phyloP scores from a whole-genome alignment of 2,329 filamentous ascomycete species.

The Cladosporium sp. region DNA sequence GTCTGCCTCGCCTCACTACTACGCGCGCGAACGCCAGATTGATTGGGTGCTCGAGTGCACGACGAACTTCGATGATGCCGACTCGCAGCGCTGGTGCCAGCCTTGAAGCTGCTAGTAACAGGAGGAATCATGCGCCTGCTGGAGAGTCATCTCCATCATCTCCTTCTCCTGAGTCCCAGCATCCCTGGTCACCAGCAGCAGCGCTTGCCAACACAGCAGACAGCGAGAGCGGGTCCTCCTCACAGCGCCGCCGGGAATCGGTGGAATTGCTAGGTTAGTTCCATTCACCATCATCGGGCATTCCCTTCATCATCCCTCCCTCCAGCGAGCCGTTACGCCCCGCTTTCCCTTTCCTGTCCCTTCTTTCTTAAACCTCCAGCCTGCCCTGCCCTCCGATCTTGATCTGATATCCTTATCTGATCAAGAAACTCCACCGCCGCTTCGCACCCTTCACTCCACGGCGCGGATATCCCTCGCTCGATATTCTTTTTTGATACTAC shows the following conservation, averaged over 20 bases:
- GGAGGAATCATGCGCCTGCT: not conserved
- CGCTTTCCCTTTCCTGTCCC: not conserved
- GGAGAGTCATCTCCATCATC: not conserved
- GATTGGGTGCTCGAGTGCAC: not conserved
- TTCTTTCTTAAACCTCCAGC: not conserved
- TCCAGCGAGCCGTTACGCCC: not conserved
- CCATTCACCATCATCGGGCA: not conserved
- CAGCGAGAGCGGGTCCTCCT: not conserved
- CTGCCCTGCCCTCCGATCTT: not conserved
- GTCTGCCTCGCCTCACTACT: not conserved
- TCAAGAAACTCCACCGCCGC: not conserved
- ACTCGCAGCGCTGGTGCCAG: slow-evolving; percentile 6
- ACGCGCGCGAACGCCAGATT: not conserved
- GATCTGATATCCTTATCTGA: slow-evolving; percentile 14
- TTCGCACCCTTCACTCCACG: not conserved
- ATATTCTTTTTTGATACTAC: not conserved
- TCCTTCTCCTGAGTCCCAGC: not conserved
- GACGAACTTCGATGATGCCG: slow-evolving; percentile 6
- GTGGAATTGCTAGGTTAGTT: slow-evolving; percentile 3
- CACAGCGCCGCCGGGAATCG: not conserved
- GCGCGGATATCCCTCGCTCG: not conserved
- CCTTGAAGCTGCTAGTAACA: not conserved
- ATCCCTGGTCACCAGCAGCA: not conserved
- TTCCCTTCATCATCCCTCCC: not conserved
- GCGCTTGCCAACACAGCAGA: slow-evolving; percentile 6